phyloP scores from a whole-genome alignment of 2,329 filamentous ascomycete species.

The Ceratocystis smalleyi region DNA sequence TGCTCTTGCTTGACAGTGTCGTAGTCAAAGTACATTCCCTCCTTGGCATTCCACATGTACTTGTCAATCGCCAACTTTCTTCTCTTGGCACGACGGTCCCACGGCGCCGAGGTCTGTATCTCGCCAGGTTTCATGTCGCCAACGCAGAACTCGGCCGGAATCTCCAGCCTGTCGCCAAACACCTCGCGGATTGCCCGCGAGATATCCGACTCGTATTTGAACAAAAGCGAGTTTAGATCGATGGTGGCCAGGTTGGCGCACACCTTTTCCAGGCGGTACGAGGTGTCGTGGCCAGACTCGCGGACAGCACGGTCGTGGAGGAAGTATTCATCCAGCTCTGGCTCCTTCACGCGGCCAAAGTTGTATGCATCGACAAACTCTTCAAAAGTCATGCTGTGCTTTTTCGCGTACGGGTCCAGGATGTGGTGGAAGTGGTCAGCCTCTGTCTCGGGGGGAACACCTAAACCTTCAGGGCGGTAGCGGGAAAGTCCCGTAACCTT shows the following conservation, averaged over 20 bases:
- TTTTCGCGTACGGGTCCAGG: constrained; percentile 65
- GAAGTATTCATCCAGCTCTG: constrained; percentile 88
- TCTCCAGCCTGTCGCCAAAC: constrained; percentile 67
- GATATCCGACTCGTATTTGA: constrained; percentile 95
- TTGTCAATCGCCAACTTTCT: constrained; percentile 79
- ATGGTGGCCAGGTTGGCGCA: constrained; percentile 84
- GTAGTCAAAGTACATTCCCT: constrained; percentile 97
- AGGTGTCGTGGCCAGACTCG: constrained; percentile 93
- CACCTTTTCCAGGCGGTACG: constrained; percentile 77
- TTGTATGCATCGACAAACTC: constrained; percentile 89
- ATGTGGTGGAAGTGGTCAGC: constrained; percentile 74
- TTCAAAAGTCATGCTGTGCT: constrained; percentile 65
- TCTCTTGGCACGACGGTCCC: constrained; percentile 77
- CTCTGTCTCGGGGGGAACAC: constrained; percentile 85
- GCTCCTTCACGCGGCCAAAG: constrained; percentile 56
- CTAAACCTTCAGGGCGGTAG: constrained; percentile 68
- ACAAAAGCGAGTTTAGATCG: constrained; percentile 84
- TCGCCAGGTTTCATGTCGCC: constrained; percentile 48
- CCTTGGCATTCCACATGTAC: constrained; percentile 80
- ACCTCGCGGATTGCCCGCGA: constrained; percentile 67
- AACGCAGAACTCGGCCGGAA: constrained; percentile 69
- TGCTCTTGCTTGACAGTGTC: constrained; percentile 69
- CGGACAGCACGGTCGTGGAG: constrained; percentile 88
- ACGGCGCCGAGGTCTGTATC: constrained; percentile 66
- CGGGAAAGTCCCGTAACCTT: constrained; percentile 63